These are phyloP conservation scores for maize (Zea mays) DNA, from an alignment of 176 grass and related monocot genomes.

Conservation along the genomic window DNA sequence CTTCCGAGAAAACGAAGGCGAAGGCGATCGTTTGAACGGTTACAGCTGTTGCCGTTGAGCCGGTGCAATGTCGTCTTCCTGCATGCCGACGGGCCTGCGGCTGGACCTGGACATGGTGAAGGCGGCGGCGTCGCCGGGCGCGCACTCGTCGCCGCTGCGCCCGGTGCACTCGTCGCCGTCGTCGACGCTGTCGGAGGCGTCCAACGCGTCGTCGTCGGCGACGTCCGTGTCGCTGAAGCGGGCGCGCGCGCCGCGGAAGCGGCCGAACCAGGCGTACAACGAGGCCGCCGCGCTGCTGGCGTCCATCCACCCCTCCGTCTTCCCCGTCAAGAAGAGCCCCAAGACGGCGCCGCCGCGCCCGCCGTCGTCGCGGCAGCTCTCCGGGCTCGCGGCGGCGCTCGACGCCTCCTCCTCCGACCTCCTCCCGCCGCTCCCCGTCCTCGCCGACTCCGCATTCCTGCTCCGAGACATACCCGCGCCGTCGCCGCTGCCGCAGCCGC, in stretches of 20 bases:
- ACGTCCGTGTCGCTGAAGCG: slow-evolving; percentile 72
- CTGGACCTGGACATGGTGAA: slow-evolving; percentile 94
- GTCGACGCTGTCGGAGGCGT: slow-evolving; percentile 61
- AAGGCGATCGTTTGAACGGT: background rate
- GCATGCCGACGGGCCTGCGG: slow-evolving; percentile 64
- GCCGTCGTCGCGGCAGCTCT: slow-evolving; percentile 21
- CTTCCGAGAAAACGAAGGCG: background rate
- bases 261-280: slow-evolving; percentile 95
- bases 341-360: slow-evolving; percentile 26
- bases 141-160: slow-evolving; percentile 63
- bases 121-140: slow-evolving; percentile 49
- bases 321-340: slow-evolving; percentile 69
- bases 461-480: slow-evolving; percentile 38
- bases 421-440: slow-evolving; percentile 75
- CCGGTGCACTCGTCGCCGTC: slow-evolving; percentile 69
- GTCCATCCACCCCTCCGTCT: slow-evolving; percentile 78
- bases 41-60: background rate
- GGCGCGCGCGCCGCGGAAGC: slow-evolving; percentile 70
- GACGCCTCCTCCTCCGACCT: slow-evolving; percentile 51
- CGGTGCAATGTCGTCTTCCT: slow-evolving; percentile 65
- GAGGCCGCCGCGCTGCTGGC: slow-evolving; percentile 91
- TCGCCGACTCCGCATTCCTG: slow-evolving; percentile 76
- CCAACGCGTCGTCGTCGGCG: slow-evolving; percentile 64
- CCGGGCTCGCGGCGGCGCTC: slow-evolving; percentile 38
- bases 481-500: background rate